These are phyloP conservation scores for Massariosphaeria phaeospora DNA, from an alignment of 495 filamentous ascomycete genomes.

Conservation along the genomic window DNA sequence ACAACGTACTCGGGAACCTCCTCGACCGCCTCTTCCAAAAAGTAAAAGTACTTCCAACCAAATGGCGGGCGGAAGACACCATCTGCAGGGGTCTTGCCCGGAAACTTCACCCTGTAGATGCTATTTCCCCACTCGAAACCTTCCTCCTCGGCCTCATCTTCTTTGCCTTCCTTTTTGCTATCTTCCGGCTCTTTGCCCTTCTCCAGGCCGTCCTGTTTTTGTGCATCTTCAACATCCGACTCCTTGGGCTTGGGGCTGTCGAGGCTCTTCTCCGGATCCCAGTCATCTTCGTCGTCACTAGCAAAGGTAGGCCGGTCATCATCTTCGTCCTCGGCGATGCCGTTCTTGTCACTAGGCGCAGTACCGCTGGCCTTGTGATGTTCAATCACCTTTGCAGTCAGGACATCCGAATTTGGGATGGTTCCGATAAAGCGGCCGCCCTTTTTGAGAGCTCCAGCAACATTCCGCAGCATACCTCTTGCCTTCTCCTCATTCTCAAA, in stretches of 20 bases:
- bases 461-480: slow-evolving; percentile 87
- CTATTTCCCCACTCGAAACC: slow-evolving; percentile 83
- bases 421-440: slow-evolving; percentile 89
- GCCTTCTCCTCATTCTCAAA: slow-evolving; percentile 86
- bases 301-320: slow-evolving; percentile 38
- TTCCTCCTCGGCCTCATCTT: slow-evolving; percentile 50
- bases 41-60: slow-evolving; percentile 97
- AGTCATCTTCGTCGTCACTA: slow-evolving; percentile 49
- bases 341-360: slow-evolving; percentile 1
- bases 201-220: slow-evolving; percentile 42
- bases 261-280: slow-evolving; percentile 39
- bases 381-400: slow-evolving; percentile 57
- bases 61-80: slow-evolving; percentile 88
- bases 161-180: slow-evolving; percentile 47
- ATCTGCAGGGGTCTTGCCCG: slow-evolving; percentile 69
- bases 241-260: slow-evolving; percentile 25
- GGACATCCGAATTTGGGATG: slow-evolving; percentile 88
- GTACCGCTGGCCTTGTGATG: slow-evolving; percentile 33
- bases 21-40: slow-evolving; percentile 90
- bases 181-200: too few relatives aligned
- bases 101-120: slow-evolving; percentile 85
- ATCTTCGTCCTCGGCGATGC: slow-evolving; percentile 40
- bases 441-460: slow-evolving; percentile 82
- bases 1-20: slow-evolving; percentile 97
- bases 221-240: slow-evolving; percentile 17